phyloP scores from a whole-genome alignment of 2,329 filamentous ascomycete species.

The Fusarium hostae region DNA sequence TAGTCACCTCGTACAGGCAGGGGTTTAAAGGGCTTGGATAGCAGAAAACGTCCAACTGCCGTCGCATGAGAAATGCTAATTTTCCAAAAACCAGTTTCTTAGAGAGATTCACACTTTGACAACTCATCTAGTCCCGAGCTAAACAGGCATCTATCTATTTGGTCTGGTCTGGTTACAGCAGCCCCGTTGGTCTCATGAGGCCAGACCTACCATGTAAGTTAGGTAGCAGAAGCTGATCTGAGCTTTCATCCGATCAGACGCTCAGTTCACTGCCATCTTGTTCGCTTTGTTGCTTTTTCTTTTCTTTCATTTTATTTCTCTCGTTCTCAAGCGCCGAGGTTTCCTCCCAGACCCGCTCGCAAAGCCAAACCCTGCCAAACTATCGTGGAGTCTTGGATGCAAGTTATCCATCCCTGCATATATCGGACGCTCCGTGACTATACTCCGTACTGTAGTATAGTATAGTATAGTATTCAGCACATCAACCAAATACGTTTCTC shows the following conservation, averaged over 20 bases:
- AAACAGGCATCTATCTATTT: neutral
- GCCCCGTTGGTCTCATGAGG: slow-evolving; percentile 6
- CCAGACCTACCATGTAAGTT: neutral
- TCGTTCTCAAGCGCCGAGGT: neutral
- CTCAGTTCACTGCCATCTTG: neutral
- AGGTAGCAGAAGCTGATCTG: slow-evolving; percentile 19
- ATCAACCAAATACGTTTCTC: slow-evolving; percentile 7
- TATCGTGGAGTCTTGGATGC: slow-evolving; percentile 7
- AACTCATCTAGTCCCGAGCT: slow-evolving; percentile 36
- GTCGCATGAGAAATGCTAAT: slow-evolving; percentile 35
- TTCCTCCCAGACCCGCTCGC: neutral
- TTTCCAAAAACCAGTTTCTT: slow-evolving; percentile 31
- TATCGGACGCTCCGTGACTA: slow-evolving; percentile 22
- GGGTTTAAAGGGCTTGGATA: neutral
- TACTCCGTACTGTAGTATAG: neutral
- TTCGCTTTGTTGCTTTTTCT: neutral
- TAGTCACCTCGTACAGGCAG: neutral
- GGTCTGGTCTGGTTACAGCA: neutral
- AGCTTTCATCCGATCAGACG: slow-evolving; percentile 19
- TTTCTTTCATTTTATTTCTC: neutral
- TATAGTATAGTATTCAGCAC: slow-evolving; percentile 5
- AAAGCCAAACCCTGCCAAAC: slow-evolving; percentile 4
- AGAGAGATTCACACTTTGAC: slow-evolving; percentile 27
- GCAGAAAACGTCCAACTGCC: neutral
- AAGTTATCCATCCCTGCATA: slow-evolving; percentile 26